These are phyloP conservation scores for Dissophora ornata DNA, from an alignment of 192 early-diverging fungal species.

Conservation along the genomic window DNA sequence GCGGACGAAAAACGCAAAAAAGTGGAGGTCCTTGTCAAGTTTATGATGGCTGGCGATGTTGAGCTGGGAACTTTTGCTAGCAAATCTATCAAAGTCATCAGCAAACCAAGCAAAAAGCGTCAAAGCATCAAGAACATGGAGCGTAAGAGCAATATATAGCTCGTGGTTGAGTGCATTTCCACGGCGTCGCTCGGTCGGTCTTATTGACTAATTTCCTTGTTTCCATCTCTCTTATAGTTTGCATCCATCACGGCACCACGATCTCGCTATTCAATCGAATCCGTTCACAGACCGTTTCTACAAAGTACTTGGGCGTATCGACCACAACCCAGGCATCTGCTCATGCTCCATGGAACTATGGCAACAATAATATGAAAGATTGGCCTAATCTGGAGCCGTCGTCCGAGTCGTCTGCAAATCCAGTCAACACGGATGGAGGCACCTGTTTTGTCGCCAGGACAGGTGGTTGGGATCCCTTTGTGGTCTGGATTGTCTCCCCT, in stretches of 20 bases:
- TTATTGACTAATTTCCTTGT: too few relatives aligned
- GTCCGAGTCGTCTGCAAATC: conserved; percentile 34
- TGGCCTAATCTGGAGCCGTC: conserved; percentile 46
- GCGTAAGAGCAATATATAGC: conserved; percentile 58
- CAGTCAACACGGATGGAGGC: conserved; percentile 52
- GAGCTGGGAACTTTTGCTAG: conserved; percentile 77
- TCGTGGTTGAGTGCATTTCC: too few relatives aligned
- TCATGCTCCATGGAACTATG: conserved; percentile 55
- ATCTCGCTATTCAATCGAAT: conserved; percentile 92
- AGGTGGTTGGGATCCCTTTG: conserved; percentile 88
- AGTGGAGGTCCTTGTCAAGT: conserved; percentile 77
- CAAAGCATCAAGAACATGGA: conserved; percentile 87
- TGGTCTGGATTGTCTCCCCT: conserved; percentile 85
- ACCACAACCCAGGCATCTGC: conserved; percentile 53
- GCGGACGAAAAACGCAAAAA: conserved; percentile 86
- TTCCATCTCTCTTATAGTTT: conserved; percentile 65
- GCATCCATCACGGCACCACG: conserved; percentile 87
- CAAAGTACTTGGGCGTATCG: conserved; percentile 82
- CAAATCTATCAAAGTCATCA: conserved; percentile 88
- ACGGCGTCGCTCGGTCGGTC: too few relatives aligned
- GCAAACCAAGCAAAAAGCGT: conserved; percentile 92
- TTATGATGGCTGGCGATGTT: conserved; percentile 72
- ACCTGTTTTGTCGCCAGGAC: conserved; percentile 83
- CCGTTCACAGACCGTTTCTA: conserved; percentile 89
- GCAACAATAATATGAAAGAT: conserved; percentile 43